A percentile compares a stretch with the other conserved stretches of the same genome.
Conservation (phyloP, 2,329 filamentous ascomycete genomes). For the Botryotinia calthae region DNA sequence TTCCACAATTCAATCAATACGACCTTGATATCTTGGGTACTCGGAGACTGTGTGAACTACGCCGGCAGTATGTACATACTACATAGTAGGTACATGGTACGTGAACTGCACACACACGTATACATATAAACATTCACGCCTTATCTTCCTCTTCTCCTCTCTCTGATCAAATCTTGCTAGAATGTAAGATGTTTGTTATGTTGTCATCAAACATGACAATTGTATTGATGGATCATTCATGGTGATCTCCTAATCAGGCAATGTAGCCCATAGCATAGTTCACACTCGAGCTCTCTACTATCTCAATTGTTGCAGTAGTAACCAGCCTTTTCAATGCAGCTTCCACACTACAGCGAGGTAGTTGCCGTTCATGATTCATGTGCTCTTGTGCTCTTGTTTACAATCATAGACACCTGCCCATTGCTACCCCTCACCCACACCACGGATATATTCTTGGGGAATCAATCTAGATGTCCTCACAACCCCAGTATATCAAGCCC, state of each 20-base stretch:
- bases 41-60: not conserved
- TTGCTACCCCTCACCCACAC: not conserved
- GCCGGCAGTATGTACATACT: not conserved
- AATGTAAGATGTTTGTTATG: not conserved
- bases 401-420: not conserved
- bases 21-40: not conserved
- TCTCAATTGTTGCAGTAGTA: not conserved
- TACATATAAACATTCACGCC: not conserved
- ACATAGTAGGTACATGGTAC: not conserved
- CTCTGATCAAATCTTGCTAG: not conserved
- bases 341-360: not conserved
- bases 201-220: not conserved
- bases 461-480: not conserved
- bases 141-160: not conserved
- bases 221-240: not conserved
- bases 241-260: no score
- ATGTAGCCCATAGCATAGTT: not conserved
- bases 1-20: not conserved
- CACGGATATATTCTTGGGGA: not conserved
- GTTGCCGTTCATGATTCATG: not conserved
- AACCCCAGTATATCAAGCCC: not conserved
- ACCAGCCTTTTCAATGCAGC: not conserved
- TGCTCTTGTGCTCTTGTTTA: not conserved
- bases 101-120: not conserved
- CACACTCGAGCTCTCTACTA: not conserved